These are phyloP conservation scores for Cyclotella sp. DNA, from an alignment of 108 stramenopile genomes.

Conservation along the genomic window DNA sequence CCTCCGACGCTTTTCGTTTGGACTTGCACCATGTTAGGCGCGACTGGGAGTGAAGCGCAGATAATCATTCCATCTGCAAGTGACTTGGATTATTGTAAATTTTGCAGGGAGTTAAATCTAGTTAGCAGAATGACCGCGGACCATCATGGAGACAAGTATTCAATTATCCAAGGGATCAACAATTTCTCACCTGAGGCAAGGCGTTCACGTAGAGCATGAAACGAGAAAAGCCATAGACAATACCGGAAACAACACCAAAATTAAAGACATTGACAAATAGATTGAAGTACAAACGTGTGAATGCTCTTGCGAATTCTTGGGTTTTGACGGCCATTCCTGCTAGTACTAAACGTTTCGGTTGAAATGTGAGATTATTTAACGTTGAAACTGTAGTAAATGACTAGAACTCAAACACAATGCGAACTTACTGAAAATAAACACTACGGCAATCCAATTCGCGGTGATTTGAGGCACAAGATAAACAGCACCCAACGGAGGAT, in stretches of 20 bases:
- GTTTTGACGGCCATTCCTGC: slow-evolving; percentile 83
- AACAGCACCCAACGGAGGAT: slow-evolving; percentile 82
- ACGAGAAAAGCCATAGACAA: slow-evolving; percentile 69
- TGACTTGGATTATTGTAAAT: neutral
- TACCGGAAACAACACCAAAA: slow-evolving; percentile 69
- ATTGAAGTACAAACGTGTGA: slow-evolving; percentile 74
- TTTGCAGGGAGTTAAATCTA: neutral
- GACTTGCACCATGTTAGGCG: slow-evolving; percentile 89
- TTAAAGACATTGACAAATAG: slow-evolving; percentile 75
- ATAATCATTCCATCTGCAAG: slow-evolving; percentile 76
- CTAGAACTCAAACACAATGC: neutral
- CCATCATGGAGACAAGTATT: too few species aligned
- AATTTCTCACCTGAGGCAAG: slow-evolving; percentile 28
- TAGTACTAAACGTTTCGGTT: slow-evolving; percentile 28
- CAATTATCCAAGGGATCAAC: neutral
- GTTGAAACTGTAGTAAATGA: too few species aligned
- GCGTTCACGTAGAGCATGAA: slow-evolving; percentile 50
- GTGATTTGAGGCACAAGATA: slow-evolving; percentile 81
- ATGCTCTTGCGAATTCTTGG: slow-evolving; percentile 80
- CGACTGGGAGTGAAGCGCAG: slow-evolving; percentile 76
- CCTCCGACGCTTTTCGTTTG: slow-evolving; percentile 77
- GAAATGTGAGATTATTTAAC: neutral
- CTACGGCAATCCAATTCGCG: slow-evolving; percentile 81
- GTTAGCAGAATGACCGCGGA: too few species aligned
- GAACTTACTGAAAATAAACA: slow-evolving; percentile 73